Conservation (phyloP, 805 yeast species). For the Kockiozyma suomiensis region DNA sequence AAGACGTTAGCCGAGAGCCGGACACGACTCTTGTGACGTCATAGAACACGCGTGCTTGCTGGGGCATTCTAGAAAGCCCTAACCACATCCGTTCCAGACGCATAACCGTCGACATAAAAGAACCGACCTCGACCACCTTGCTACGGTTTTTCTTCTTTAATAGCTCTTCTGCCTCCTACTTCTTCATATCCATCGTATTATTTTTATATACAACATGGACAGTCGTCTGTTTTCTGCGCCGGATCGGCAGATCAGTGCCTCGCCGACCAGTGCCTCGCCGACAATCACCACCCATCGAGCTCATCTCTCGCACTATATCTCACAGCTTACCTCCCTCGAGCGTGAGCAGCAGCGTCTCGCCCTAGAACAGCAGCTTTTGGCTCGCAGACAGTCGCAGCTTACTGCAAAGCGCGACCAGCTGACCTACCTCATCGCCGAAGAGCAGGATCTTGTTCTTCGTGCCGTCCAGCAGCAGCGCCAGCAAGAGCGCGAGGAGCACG, state of each 20-base stretch:
- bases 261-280: slow-evolving; percentile 4
- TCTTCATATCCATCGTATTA: background rate
- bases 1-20: background rate
- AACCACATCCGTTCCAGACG: background rate
- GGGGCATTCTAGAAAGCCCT: slow-evolving; percentile 12
- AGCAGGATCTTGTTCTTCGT: slow-evolving; percentile 37
- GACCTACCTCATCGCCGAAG: slow-evolving; percentile 36
- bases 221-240: slow-evolving; percentile 14
- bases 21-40: no score
- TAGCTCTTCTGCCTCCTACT: background rate
- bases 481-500: slow-evolving; percentile 18
- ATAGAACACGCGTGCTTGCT: background rate
- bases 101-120: background rate
- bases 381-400: slow-evolving; percentile 30
- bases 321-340: slow-evolving; percentile 36
- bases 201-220: slow-evolving; percentile 3
- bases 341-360: slow-evolving; percentile 35
- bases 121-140: background rate
- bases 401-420: slow-evolving; percentile 35
- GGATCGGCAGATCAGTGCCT: background rate
- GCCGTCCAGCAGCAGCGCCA: slow-evolving; percentile 31
- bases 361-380: slow-evolving; percentile 28
- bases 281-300: slow-evolving; percentile 29
- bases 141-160: background rate
- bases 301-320: slow-evolving; percentile 34